phyloP scores from a whole-genome alignment of 2,329 filamentous ascomycete genomes.

The Aplosporella prunicola region DNA sequence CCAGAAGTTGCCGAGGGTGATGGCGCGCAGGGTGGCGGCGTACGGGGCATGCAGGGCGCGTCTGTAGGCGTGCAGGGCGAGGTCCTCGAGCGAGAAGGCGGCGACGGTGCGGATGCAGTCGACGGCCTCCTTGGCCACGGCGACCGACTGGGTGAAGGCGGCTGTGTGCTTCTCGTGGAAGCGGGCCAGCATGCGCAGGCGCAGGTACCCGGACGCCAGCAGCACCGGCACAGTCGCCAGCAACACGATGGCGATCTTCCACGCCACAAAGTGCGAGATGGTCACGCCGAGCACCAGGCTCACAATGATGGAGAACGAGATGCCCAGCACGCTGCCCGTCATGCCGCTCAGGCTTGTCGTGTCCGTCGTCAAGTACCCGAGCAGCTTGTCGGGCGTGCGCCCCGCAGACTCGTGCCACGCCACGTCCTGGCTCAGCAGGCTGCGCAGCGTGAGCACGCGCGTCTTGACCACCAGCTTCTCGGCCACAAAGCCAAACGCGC shows the following conservation, averaged over 20 bases:
- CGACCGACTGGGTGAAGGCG: conserved; percentile 30
- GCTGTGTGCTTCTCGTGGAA: conserved; percentile 54
- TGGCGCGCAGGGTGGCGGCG: conserved; percentile 28
- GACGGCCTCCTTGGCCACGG: conserved; percentile 33
- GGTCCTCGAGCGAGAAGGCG: conserved; percentile 30
- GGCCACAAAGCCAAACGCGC: conserved; percentile 2
- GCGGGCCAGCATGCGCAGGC: conserved; percentile 72
- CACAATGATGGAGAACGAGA: conserved; percentile 49
- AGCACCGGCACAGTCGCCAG: conserved; percentile 69
- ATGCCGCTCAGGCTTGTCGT: conserved; percentile 1
- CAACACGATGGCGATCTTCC: conserved; percentile 80
- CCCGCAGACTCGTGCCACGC: conserved; percentile 6
- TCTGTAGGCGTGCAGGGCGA: conserved; percentile 27
- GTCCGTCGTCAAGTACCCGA: conserved; percentile 4
- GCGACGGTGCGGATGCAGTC: conserved; percentile 33
- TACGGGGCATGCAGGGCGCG: conserved; percentile 22
- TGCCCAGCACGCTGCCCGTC: conserved; percentile 35
- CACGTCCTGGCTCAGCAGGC: conserved; percentile 1
- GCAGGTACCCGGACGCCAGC: conserved; percentile 69
- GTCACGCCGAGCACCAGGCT: conserved; percentile 35
- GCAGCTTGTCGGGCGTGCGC: conserved; percentile 1
- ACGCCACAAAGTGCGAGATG: conserved; percentile 48
- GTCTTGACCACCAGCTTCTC: conserved; percentile 4
- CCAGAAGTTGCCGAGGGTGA: conserved; percentile 20
- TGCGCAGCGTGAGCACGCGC: conserved; percentile 2